Percentiles rank a stretch among this genome's conserved stretches.
Conservation (phyloP, 1,139 yeast genomes). For the Saccharomyces hybrid region DNA sequence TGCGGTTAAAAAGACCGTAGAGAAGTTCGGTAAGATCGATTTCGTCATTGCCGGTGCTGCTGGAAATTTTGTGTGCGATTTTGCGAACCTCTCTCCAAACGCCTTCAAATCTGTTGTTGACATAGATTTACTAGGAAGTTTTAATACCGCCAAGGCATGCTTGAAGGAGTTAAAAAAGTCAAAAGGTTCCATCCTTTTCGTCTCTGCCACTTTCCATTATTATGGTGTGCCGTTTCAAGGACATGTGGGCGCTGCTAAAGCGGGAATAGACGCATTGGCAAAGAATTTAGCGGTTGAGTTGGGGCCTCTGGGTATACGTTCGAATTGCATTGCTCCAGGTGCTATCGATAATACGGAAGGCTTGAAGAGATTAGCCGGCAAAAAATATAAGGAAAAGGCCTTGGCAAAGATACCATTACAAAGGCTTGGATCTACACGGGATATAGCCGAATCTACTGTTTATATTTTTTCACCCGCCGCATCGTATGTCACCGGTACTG, state of each 20-base stretch:
- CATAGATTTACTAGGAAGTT: slow-evolving; percentile 80
- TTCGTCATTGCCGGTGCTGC: slow-evolving; percentile 93
- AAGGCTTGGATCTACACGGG: slow-evolving; percentile 63
- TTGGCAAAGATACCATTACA: slow-evolving; percentile 59
- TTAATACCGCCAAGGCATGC: slow-evolving; percentile 77
- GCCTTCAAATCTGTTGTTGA: slow-evolving; percentile 82
- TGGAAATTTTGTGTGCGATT: slow-evolving; percentile 79
- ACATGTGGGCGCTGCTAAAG: slow-evolving; percentile 90
- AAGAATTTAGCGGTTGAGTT: slow-evolving; percentile 78
- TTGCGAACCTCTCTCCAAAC: slow-evolving; percentile 67
- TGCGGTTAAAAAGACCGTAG: slow-evolving; percentile 61
- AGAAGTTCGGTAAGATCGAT: slow-evolving; percentile 58
- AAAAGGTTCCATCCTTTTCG: slow-evolving; percentile 68
- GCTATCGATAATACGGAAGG: slow-evolving; percentile 81
- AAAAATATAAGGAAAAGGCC: slow-evolving; percentile 36
- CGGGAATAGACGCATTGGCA: slow-evolving; percentile 83
- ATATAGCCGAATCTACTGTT: slow-evolving; percentile 85
- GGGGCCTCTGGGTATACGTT: slow-evolving; percentile 78
- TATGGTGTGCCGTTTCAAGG: slow-evolving; percentile 79
- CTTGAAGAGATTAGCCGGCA: slow-evolving; percentile 46
- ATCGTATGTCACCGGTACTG: slow-evolving; percentile 65
- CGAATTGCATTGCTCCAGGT: slow-evolving; percentile 85
- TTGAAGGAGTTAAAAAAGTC: slow-evolving; percentile 54
- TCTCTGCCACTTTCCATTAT: slow-evolving; percentile 81
- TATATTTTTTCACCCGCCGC: slow-evolving; percentile 80